Conservation (phyloP, 1,284 basidiomycete genomes). For the Phellinidium pouzarii region DNA sequence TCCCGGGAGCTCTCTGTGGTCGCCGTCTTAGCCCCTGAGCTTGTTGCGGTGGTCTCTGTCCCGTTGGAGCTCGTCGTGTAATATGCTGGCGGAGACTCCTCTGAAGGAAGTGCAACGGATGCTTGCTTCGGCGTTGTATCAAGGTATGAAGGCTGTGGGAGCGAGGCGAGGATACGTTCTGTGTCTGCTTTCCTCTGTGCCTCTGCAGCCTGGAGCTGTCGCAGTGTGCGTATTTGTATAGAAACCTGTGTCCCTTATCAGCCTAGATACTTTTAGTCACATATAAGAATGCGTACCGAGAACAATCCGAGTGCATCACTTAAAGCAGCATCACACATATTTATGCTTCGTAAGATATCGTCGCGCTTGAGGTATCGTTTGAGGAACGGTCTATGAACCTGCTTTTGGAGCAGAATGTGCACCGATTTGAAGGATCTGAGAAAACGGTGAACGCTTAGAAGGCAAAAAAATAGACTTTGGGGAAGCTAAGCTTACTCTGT, state of each 20-base stretch:
- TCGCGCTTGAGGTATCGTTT: conserved; percentile 74
- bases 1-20: conserved; percentile 4
- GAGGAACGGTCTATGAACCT: conserved; percentile 62
- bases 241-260: conserved; percentile 28
- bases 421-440: conserved; percentile 40
- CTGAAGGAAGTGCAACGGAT: conserved; percentile 2
- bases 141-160: conserved; percentile 22
- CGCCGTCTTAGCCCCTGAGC: not conserved
- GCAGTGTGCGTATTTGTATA: conserved; percentile 57
- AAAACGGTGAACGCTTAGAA: conserved; percentile 5
- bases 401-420: conserved; percentile 47
- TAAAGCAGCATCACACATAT: conserved; percentile 45
- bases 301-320: conserved; percentile 52
- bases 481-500: conserved; percentile 39
- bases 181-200: conserved; percentile 21
- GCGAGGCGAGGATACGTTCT: conserved; percentile 21
- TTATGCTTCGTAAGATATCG: conserved; percentile 54
- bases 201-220: conserved; percentile 39
- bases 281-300: conserved; percentile 35
- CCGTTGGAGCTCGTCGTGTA: conserved; percentile 8
- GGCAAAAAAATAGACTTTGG: not conserved
- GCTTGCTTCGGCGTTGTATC: conserved; percentile 21
- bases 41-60: conserved; percentile 1
- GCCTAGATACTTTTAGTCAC: conserved; percentile 3
- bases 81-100: conserved; percentile 29